phyloP scores from a whole-genome alignment of 139 green algal genomes.

The Micractinium conductrix region DNA sequence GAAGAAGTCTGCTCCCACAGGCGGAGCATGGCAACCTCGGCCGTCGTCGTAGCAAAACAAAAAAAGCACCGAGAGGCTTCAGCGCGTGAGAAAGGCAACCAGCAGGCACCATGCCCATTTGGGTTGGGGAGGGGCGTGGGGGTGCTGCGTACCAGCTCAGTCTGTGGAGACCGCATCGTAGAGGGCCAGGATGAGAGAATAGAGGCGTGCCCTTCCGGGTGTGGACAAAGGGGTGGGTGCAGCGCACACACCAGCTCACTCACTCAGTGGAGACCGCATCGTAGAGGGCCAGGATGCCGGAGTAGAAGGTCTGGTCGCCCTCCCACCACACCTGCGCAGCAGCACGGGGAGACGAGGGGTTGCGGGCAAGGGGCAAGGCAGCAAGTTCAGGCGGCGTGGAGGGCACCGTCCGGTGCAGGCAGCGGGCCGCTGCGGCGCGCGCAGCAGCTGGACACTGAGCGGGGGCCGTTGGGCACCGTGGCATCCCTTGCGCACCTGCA shows the following conservation, averaged over 20 bases:
- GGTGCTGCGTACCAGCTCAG: too few species aligned
- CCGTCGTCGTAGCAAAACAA: too few species aligned
- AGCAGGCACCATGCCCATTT: too few species aligned
- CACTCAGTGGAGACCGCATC: conserved; percentile 62
- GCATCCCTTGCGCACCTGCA: conserved; percentile 35
- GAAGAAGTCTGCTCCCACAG: too few species aligned
- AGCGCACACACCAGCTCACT: background rate
- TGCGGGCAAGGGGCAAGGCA: background rate
- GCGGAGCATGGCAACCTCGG: too few species aligned
- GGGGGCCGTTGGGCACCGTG: too few species aligned
- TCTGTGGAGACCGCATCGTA: conserved; percentile 67
- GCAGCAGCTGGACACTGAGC: too few species aligned
- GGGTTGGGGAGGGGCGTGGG: too few species aligned
- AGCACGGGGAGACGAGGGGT: background rate
- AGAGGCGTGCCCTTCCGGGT: too few species aligned
- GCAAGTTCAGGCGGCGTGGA: background rate
- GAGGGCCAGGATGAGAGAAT: conserved; percentile 47
- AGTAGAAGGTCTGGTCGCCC: conserved; percentile 59
- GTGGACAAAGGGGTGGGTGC: background rate
- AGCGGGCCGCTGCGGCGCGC: too few species aligned
- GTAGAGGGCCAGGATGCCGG: conserved; percentile 56
- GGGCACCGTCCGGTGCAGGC: background rate
- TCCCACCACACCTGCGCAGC: conserved; percentile 62
- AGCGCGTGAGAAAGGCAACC: too few species aligned
- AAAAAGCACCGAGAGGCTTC: too few species aligned